Base-by-base conservation (phyloP, 257 asterid genomes). In the Solanum neorickii region DNA sequence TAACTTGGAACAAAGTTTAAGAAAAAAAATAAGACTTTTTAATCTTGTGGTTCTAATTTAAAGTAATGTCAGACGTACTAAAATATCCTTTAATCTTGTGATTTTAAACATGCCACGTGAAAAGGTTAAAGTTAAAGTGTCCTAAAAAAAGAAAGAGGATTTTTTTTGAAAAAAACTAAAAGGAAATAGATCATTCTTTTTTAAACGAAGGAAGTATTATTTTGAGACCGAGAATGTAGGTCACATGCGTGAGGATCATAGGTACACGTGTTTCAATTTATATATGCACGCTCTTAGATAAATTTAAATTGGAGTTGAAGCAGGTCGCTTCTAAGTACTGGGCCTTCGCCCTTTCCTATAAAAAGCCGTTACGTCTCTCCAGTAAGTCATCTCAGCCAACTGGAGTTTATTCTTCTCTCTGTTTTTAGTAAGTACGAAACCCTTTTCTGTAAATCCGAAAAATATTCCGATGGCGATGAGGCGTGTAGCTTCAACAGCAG, bases 381-480 rank as follows among this genome's bases (percentile, higher is more conserved):
- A 46, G 12, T 80, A 21, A 47, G 18, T 46, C 27, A 29, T 29
- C 66, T 15, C 39, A 46, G 16, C 83, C 65, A 78, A 78, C n/a
- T 44, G 65, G 35, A 27, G 15, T 49, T 3, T 47, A 62, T 80
- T 29, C 25, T 59, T 59, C 84, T 46, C 21, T 44, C 31, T 42
- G 14, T 4, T 77, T 44, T 47, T 44, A 27, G 66, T 11, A 78
- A 46, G 65, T 78, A 77, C 15, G 12, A 69, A 33, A 78, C 84
- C 29, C 39, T 27, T 44, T 5, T 6, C 84, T 25, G 84, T 56
- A 44, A 78, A 78, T 44, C 62, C n/a, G 5, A 33, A 13, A 77
- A 42, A 44, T 25, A 46, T 1, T 29, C 44, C 23, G 42, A 95
- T 94, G 98, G 98, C 98, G 90, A 94, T 94, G 98, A 95, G 93